Conservation (phyloP, 495 filamentous ascomycete species). For the Oidiodendron maius region DNA sequence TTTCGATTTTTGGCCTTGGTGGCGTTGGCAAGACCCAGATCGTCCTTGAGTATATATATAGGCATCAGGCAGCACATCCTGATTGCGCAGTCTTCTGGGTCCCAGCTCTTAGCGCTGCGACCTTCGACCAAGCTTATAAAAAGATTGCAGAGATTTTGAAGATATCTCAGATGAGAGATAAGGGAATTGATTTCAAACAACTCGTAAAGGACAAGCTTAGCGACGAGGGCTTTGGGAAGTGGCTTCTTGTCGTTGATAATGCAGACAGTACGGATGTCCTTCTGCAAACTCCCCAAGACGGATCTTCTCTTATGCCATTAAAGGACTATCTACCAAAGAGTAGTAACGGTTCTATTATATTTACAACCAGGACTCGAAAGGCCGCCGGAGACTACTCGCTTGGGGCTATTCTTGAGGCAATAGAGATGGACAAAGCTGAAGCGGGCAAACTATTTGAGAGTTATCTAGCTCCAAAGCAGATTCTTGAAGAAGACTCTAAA, state of each 20-base stretch:
- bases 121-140: conserved; percentile 33
- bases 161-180: conserved; percentile 29
- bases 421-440: not conserved
- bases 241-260: conserved; percentile 42
- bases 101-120: conserved; percentile 26
- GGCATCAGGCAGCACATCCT: not conserved
- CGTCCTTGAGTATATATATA: conserved; percentile 2
- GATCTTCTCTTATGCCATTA: not conserved
- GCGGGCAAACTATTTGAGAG: not conserved
- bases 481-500: not conserved
- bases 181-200: conserved; percentile 27
- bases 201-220: conserved; percentile 34
- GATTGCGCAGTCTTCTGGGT: conserved; percentile 37
- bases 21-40: conserved; percentile 12
- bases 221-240: conserved; percentile 26
- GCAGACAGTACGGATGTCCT: conserved; percentile 31
- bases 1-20: no score
- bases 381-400: conserved; percentile 7
- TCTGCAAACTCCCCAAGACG: conserved; percentile 9
- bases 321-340: conserved; percentile 31
- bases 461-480: not conserved
- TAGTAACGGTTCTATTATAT: conserved; percentile 29
- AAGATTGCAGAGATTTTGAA: conserved; percentile 30
- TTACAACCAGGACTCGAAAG: conserved; percentile 31
- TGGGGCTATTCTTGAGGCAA: not conserved